These are phyloP conservation scores for Aspergillus candidus DNA, from an alignment of 2,329 filamentous ascomycete species.

Conservation along the genomic window DNA sequence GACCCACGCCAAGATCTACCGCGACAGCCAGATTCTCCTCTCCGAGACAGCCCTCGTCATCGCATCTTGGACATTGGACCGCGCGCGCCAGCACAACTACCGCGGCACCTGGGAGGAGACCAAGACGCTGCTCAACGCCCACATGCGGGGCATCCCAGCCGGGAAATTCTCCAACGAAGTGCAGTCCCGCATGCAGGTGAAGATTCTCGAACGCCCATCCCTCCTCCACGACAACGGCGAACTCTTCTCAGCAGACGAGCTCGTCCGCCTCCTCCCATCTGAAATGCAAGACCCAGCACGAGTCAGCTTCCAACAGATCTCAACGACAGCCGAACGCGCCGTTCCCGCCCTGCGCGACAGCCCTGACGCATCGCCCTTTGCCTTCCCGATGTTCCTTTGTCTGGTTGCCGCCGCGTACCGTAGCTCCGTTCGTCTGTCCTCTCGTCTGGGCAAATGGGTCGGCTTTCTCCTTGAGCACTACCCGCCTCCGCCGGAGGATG, in stretches of 20 bases:
- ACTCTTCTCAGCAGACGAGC: slow-evolving; percentile 27
- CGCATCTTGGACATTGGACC: slow-evolving; percentile 34
- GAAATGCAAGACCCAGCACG: slow-evolving; percentile 21
- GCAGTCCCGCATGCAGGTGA: slow-evolving; percentile 23
- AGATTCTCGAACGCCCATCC: slow-evolving; percentile 30
- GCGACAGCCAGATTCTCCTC: slow-evolving; percentile 36
- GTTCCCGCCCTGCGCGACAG: slow-evolving; percentile 16
- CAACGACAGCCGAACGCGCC: slow-evolving; percentile 14
- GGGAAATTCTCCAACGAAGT: slow-evolving; percentile 25
- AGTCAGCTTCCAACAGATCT: slow-evolving; percentile 20
- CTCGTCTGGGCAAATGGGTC: slow-evolving; percentile 33
- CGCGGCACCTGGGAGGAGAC: slow-evolving; percentile 21
- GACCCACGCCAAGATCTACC: slow-evolving; percentile 36
- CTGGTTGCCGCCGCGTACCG: slow-evolving; percentile 25
- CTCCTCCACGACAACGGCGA: slow-evolving; percentile 31
- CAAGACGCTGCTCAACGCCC: slow-evolving; percentile 23
- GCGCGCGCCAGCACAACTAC: slow-evolving; percentile 26
- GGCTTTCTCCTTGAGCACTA: slow-evolving; percentile 32
- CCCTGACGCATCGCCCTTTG: slow-evolving; percentile 20
- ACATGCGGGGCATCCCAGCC: slow-evolving; percentile 26
- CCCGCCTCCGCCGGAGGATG: slow-evolving; percentile 23
- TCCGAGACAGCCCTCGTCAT: slow-evolving; percentile 36
- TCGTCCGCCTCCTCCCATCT: slow-evolving; percentile 25
- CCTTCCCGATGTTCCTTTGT: slow-evolving; percentile 29
- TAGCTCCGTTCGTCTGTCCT: slow-evolving; percentile 17